Evolutionary conservation across 2,329 filamentous ascomycete species (phyloP).

Genomic region (Scopulariopsis brevicaulis): DNA sequence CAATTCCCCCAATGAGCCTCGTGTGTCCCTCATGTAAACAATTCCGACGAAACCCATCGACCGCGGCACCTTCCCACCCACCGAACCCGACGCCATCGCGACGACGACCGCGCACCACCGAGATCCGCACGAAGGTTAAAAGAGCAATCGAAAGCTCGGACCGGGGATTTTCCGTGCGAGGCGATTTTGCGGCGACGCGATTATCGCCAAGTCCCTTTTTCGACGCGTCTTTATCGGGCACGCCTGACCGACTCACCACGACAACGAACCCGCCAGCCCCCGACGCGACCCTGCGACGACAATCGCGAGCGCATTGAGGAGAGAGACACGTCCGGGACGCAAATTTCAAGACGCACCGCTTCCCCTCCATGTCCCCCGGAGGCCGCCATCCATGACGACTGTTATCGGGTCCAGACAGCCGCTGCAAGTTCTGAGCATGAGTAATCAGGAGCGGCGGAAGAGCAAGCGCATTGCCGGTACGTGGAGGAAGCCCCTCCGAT

Average conservation of each 20-base stretch:
- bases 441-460: slow-evolving; percentile 49
- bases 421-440: slow-evolving; percentile 59
- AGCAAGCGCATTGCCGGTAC: slow-evolving; percentile 55
- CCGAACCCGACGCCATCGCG: background rate
- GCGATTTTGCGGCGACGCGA: background rate
- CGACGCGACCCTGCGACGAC: background rate
- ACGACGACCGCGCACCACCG: background rate
- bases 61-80: background rate
- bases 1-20: background rate
- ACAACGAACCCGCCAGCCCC: background rate
- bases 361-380: slow-evolving; percentile 5
- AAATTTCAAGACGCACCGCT: background rate
- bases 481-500: slow-evolving; percentile 15
- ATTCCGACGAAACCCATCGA: background rate
- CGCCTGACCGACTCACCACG: background rate
- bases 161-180: background rate
- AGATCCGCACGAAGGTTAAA: background rate
- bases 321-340: background rate
- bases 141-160: background rate
- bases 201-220: background rate
- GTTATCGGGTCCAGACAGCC: slow-evolving; percentile 52
- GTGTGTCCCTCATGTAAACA: slow-evolving; percentile 11
- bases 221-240: slow-evolving; percentile 6
- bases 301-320: background rate
- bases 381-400: slow-evolving; percentile 56